Evolutionary conservation across 257 asterid genomes (phyloP).

Genomic region (Gentiana straminea): DNA sequence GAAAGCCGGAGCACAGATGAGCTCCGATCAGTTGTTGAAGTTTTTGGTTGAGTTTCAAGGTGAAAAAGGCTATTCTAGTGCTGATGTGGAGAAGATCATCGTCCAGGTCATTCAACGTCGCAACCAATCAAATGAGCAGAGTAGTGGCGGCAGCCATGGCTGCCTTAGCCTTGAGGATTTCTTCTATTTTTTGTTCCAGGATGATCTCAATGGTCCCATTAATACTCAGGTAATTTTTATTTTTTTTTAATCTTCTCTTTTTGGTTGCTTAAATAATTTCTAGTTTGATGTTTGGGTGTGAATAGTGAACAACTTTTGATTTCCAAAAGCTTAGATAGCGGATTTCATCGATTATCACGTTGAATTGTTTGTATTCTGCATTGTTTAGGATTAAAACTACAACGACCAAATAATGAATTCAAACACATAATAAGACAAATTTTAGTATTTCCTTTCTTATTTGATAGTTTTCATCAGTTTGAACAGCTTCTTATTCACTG

Average conservation of each 20-base stretch:
- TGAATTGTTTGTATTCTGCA: too few relatives aligned
- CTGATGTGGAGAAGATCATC: slow-evolving; percentile 49
- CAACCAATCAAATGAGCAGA: slow-evolving; percentile 30
- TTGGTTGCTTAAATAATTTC: not conserved
- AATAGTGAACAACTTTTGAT: too few relatives aligned
- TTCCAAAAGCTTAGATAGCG: too few relatives aligned
- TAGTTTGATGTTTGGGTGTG: too few relatives aligned
- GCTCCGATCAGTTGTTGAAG: slow-evolving; percentile 44
- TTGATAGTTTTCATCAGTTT: too few relatives aligned
- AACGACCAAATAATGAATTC: too few relatives aligned
- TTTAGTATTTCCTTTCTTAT: too few relatives aligned
- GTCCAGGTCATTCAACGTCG: slow-evolving; percentile 40
- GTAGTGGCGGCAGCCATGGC: slow-evolving; percentile 13
- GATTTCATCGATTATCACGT: too few relatives aligned
- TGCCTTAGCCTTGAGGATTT: slow-evolving; percentile 59
- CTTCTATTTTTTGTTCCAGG: slow-evolving; percentile 60
- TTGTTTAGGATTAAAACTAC: too few relatives aligned
- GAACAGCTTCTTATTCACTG: too few relatives aligned
- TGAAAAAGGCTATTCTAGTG: slow-evolving; percentile 37
- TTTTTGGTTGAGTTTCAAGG: slow-evolving; percentile 62
- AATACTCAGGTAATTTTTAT: slow-evolving; percentile 33
- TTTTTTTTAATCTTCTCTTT: too few relatives aligned
- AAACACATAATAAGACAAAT: too few relatives aligned
- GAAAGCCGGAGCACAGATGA: slow-evolving; percentile 44
- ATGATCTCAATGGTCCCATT: slow-evolving; percentile 85